Conservation (phyloP, 2,329 filamentous ascomycete species). For the Lasiodiplodia theobromae region DNA sequence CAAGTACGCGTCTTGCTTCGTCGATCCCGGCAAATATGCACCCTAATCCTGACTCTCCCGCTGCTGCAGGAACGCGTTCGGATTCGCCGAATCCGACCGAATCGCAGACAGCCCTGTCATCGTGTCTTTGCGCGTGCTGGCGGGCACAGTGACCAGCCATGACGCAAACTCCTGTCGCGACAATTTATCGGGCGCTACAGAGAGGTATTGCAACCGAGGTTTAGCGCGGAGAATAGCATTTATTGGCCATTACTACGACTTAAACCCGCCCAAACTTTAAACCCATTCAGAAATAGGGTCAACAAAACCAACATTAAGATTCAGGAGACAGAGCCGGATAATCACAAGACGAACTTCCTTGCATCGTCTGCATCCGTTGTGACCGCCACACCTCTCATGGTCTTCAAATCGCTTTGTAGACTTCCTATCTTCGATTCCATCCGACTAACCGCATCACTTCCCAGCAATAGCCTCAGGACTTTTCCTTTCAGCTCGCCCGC, state of each 20-base stretch:
- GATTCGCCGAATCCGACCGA: constrained; percentile 19
- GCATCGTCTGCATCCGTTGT: background rate
- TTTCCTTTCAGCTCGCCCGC: constrained; percentile 1
- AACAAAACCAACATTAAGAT: too few species aligned
- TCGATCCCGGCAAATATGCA: constrained; percentile 6
- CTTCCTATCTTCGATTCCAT: constrained; percentile 10
- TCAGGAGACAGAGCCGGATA: too few species aligned
- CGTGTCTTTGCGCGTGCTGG: too few species aligned
- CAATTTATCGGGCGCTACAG: too few species aligned
- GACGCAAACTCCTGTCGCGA: too few species aligned
- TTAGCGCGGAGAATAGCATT: too few species aligned
- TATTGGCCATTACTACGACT: too few species aligned
- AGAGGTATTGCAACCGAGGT: too few species aligned
- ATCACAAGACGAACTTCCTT: background rate
- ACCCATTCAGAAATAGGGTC: too few species aligned
- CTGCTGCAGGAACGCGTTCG: constrained; percentile 24
- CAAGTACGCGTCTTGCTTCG: background rate
- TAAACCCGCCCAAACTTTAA: too few species aligned
- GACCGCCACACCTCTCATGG: background rate
- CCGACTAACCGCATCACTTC: background rate
- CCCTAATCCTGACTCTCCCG: constrained; percentile 3
- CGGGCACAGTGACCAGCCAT: too few species aligned
- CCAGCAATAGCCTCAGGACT: background rate
- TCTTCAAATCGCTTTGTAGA: background rate
- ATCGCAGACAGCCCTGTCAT: background rate